phyloP scores from a whole-genome alignment of 345 rosid genomes.

The Syzygium aromaticum region DNA sequence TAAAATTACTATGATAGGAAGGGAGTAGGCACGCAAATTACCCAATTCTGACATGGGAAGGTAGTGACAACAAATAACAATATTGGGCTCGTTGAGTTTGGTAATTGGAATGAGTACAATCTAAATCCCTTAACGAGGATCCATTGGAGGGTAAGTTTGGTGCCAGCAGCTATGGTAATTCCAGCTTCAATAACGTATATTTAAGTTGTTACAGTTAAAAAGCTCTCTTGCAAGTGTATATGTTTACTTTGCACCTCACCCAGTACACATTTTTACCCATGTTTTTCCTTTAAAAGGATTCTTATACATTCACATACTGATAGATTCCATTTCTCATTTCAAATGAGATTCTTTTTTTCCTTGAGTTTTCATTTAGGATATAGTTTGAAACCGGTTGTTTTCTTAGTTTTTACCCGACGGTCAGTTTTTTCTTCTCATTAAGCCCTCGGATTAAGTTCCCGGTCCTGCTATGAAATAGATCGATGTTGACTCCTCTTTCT shows the following conservation, averaged over 20 bases:
- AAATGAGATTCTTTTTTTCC: not conserved
- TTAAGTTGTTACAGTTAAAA: slow-evolving; percentile 18
- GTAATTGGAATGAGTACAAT: slow-evolving; percentile 16
- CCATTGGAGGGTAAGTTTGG: not conserved
- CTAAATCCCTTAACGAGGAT: slow-evolving; percentile 4
- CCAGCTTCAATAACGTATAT: slow-evolving; percentile 6
- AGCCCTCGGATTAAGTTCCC: not conserved
- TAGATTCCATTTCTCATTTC: not conserved
- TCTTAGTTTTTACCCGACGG: not conserved
- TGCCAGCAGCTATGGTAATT: slow-evolving; percentile 5
- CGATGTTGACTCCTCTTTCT: not conserved
- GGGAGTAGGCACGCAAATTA: slow-evolving; percentile 5
- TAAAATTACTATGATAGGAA: not conserved
- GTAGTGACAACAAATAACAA: slow-evolving; percentile 17
- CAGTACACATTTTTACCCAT: not conserved
- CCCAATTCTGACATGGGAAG: slow-evolving; percentile 7
- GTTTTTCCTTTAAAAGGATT: not conserved
- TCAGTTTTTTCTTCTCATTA: not conserved
- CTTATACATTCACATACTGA: not conserved
- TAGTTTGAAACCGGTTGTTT: not conserved
- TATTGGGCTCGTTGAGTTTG: slow-evolving; percentile 2
- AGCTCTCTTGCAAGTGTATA: not conserved
- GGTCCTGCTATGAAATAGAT: not conserved
- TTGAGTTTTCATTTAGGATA: not conserved
- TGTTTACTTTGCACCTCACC: not conserved